Conservation (phyloP, 352 stramenopile species). For the Globisporangium canariense region DNA sequence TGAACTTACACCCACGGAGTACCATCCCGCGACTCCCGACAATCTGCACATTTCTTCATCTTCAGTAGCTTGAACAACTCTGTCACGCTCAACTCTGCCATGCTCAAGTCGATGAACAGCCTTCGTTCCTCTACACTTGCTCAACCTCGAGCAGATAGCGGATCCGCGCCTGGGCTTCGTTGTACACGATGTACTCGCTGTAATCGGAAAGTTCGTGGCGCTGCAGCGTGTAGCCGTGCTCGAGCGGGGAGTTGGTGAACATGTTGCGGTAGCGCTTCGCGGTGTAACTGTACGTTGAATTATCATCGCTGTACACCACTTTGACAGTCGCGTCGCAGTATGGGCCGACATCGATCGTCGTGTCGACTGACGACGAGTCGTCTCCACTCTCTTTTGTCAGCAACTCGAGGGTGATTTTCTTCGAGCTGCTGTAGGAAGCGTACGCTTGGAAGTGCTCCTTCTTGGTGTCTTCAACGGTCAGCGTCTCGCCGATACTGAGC, state of each 20-base stretch:
- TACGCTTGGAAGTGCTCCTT: constrained; percentile 29
- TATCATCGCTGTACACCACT: constrained; percentile 17
- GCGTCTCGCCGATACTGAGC: constrained; percentile 36
- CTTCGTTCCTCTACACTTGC: constrained; percentile 7
- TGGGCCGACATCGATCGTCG: constrained; percentile 9
- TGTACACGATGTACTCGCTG: constrained; percentile 25
- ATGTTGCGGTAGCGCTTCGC: constrained; percentile 57
- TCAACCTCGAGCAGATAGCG: constrained; percentile 21
- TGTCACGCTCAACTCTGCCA: background rate
- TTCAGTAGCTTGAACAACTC: background rate
- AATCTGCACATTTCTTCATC: background rate
- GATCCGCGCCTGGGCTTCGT: constrained; percentile 21
- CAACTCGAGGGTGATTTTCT: constrained; percentile 47
- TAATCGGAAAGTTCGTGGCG: constrained; percentile 12
- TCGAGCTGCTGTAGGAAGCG: constrained; percentile 19
- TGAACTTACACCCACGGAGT: background rate
- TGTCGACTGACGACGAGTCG: background rate
- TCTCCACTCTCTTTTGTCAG: constrained; percentile 29
- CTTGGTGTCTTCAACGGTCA: constrained; percentile 33
- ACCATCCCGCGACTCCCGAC: background rate
- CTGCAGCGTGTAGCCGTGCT: constrained; percentile 26
- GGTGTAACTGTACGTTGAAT: constrained; percentile 30
- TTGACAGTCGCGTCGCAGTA: constrained; percentile 25
- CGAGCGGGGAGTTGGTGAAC: constrained; percentile 15
- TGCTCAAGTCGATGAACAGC: background rate